Evolutionary conservation across 2,329 filamentous ascomycete genomes (phyloP).

Genomic region (Tolypocladium tropicale): DNA sequence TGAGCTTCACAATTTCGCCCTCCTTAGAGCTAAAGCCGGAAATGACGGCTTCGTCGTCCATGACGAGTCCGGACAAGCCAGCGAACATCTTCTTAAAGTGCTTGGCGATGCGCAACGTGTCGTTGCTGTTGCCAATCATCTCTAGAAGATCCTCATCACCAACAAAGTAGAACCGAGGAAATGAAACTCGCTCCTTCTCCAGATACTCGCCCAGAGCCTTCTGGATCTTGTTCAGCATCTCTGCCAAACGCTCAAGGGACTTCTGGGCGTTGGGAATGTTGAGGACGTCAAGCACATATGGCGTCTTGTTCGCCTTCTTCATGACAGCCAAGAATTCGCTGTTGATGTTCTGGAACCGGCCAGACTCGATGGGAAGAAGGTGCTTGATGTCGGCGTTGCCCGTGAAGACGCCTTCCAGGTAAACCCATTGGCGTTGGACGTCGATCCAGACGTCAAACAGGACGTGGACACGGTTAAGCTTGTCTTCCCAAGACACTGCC

Average conservation of each 20-base stretch:
- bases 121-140: conserved; percentile 99
- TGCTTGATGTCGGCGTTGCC: conserved; percentile 99
- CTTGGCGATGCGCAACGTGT: conserved; percentile 90
- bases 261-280: conserved; percentile 95
- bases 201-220: conserved; percentile 98
- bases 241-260: conserved; percentile 88
- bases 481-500: conserved; percentile 93
- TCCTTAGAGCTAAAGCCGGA: conserved; percentile 93
- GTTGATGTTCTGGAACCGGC: conserved; percentile 98
- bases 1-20: conserved; percentile 76
- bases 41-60: conserved; percentile 85
- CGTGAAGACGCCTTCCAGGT: conserved; percentile 96
- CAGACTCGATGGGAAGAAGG: conserved; percentile 89
- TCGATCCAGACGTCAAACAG: conserved; percentile 99
- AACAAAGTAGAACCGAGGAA: conserved; percentile 98
- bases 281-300: conserved; percentile 89
- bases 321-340: conserved; percentile 98
- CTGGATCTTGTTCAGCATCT: conserved; percentile 96
- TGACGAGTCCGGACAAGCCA: conserved; percentile 78
- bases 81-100: conserved; percentile 99
- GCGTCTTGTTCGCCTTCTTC: conserved; percentile 98
- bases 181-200: conserved; percentile 93
- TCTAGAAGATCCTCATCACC: conserved; percentile 96
- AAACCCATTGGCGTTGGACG: conserved; percentile 99
- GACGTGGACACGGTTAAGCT: conserved; percentile 92